These are phyloP conservation scores for Panellus pusillus DNA, from an alignment of 768 basidiomycete species.

Conservation along the genomic window DNA sequence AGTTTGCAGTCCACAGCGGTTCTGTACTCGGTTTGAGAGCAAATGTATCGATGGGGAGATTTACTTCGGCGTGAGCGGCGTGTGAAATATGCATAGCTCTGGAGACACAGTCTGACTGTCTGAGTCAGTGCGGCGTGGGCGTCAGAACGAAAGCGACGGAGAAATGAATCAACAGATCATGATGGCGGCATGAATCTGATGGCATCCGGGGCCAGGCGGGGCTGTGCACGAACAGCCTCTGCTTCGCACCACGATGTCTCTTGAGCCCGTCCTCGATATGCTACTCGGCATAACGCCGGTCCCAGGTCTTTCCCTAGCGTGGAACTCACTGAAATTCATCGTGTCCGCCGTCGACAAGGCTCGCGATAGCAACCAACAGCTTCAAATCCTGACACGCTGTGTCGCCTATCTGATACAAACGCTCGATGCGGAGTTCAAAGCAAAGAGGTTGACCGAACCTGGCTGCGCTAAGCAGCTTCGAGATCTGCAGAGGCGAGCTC, in stretches of 20 bases:
- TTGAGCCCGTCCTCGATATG: not conserved
- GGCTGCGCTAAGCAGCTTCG: not conserved
- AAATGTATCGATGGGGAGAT: too few relatives aligned
- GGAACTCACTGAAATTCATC: not conserved
- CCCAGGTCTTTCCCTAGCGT: slow-evolving; percentile 1
- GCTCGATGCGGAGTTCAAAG: not conserved
- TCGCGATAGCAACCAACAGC: not conserved
- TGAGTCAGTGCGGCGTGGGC: too few relatives aligned
- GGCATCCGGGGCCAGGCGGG: too few relatives aligned
- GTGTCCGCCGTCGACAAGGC: slow-evolving; percentile 1
- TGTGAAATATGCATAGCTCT: too few relatives aligned
- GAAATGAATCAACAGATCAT: too few relatives aligned
- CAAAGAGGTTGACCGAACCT: not conserved
- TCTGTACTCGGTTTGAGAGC: too few relatives aligned
- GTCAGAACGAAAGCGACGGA: too few relatives aligned
- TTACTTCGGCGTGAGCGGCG: too few relatives aligned
- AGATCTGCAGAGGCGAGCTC: slow-evolving; percentile 1
- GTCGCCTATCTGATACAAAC: not conserved
- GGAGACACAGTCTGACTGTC: too few relatives aligned
- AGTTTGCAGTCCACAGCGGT: too few relatives aligned
- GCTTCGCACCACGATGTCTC: not conserved
- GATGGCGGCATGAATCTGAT: too few relatives aligned
- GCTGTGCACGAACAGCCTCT: too few relatives aligned
- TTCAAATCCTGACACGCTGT: not conserved
- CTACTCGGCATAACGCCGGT: slow-evolving; percentile 6